Evolutionary conservation across 495 filamentous ascomycete species (phyloP).

Genomic region (Penicillium fimorum): DNA sequence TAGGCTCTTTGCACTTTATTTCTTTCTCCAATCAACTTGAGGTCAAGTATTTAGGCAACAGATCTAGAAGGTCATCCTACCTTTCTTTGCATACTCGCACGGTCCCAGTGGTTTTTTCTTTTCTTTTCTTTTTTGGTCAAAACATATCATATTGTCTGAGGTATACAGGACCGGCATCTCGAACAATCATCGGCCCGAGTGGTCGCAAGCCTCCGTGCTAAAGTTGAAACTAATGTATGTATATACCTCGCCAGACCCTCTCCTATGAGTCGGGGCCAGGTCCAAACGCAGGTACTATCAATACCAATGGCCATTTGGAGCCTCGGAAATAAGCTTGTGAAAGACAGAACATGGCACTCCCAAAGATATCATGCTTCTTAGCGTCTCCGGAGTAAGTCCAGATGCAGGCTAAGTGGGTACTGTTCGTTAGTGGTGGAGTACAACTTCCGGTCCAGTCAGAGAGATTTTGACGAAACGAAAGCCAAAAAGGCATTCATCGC

Average conservation of each 20-base stretch:
- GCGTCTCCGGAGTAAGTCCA: conserved; percentile 8
- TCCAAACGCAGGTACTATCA: conserved; percentile 13
- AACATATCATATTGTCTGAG: neutral
- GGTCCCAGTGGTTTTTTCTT: neutral
- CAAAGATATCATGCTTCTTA: conserved; percentile 7
- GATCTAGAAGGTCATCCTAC: neutral
- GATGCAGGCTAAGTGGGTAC: conserved; percentile 11
- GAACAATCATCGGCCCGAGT: conserved; percentile 11
- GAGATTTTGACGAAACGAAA: neutral
- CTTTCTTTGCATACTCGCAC: conserved; percentile 5
- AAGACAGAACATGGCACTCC: neutral
- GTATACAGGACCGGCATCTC: conserved; percentile 3
- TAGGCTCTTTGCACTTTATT: neutral
- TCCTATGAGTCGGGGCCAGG: conserved; percentile 2
- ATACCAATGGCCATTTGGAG: neutral
- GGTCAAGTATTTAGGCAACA: neutral
- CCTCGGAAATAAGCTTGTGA: neutral
- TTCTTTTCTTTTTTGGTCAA: neutral
- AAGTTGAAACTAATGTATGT: conserved; percentile 7
- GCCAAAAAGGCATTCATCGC: neutral
- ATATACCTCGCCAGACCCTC: neutral
- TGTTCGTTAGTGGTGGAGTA: conserved; percentile 16
- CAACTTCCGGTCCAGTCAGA: neutral
- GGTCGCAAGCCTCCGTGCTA: conserved; percentile 4
- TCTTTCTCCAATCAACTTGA: neutral